phyloP scores from a whole-genome alignment of 2,329 filamentous ascomycete genomes.

The Sporothrix sp. region DNA sequence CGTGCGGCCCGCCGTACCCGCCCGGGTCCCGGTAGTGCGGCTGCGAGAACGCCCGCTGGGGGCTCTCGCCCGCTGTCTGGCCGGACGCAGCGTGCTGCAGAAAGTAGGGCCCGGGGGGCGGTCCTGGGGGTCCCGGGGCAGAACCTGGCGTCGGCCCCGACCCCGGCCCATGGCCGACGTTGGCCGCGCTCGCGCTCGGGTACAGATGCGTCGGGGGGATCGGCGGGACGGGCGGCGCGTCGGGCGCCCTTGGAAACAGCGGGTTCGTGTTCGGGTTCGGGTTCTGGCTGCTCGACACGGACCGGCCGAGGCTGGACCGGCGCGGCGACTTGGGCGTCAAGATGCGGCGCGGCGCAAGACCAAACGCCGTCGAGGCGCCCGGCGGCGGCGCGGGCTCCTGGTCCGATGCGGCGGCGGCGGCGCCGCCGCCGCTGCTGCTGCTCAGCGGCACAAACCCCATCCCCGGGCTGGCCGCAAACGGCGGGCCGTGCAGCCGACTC shows the following conservation, averaged over 20 bases:
- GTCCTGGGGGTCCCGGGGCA: neutral
- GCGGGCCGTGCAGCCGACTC: too few species aligned
- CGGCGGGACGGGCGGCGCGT: slow-evolving; percentile 12
- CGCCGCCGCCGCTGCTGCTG: too few species aligned
- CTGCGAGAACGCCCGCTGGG: slow-evolving; percentile 18
- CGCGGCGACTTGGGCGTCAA: slow-evolving; percentile 51
- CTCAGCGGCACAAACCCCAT: neutral
- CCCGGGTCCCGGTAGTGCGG: slow-evolving; percentile 9
- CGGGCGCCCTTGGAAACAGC: neutral
- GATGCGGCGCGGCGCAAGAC: slow-evolving; percentile 30
- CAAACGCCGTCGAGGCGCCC: slow-evolving; percentile 18
- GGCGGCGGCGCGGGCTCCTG: slow-evolving; percentile 24
- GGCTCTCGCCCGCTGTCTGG: slow-evolving; percentile 8
- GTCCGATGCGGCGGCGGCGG: slow-evolving; percentile 16
- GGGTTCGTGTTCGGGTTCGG: too few species aligned
- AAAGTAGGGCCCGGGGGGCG: neutral
- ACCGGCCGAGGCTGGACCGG: slow-evolving; percentile 36
- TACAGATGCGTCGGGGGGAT: slow-evolving; percentile 6
- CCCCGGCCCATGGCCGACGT: neutral
- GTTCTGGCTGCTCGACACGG: neutral
- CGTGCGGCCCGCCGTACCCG: neutral
- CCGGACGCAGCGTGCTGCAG: neutral
- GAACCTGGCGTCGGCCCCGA: neutral
- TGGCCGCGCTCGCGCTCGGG: slow-evolving; percentile 9
- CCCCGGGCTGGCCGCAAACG: neutral